phyloP scores from a whole-genome alignment of 2,329 filamentous ascomycete genomes.

The Zymoseptoria crescenta region DNA sequence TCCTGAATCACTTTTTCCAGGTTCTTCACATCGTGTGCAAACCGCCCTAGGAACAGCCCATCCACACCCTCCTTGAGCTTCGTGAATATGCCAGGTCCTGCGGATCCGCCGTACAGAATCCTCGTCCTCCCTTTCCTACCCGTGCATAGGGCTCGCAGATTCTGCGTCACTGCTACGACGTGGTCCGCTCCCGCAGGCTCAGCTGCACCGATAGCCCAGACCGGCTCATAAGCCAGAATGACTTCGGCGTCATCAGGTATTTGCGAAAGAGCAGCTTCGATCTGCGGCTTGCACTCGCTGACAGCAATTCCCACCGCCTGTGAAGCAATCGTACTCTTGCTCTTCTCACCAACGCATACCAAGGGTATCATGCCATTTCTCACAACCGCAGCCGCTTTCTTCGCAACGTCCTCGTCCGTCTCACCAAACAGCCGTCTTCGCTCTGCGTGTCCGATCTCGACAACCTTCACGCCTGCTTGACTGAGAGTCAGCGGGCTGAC shows the following conservation, averaged over 20 bases:
- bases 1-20: slow-evolving; percentile 66
- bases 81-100: slow-evolving; percentile 68
- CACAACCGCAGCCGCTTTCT: slow-evolving; percentile 61
- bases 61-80: slow-evolving; percentile 63
- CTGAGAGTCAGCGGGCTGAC: slow-evolving; percentile 61
- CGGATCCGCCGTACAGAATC: slow-evolving; percentile 75
- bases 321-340: slow-evolving; percentile 35
- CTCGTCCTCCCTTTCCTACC: slow-evolving; percentile 51
- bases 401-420: slow-evolving; percentile 59
- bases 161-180: slow-evolving; percentile 61
- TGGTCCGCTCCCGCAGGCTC: slow-evolving; percentile 65
- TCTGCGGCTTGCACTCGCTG: slow-evolving; percentile 57
- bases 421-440: slow-evolving; percentile 64
- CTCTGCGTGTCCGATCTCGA: slow-evolving; percentile 78
- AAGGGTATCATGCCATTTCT: slow-evolving; percentile 66
- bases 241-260: slow-evolving; percentile 59
- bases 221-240: slow-evolving; percentile 77
- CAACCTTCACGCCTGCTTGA: slow-evolving; percentile 61
- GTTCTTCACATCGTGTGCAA: slow-evolving; percentile 67
- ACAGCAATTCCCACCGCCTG: slow-evolving; percentile 53
- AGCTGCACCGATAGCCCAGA: slow-evolving; percentile 76
- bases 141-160: slow-evolving; percentile 51
- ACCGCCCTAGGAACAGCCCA: slow-evolving; percentile 72
- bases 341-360: slow-evolving; percentile 71
- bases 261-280: slow-evolving; percentile 54